Conservation (phyloP, 805 yeast species). For the Starmerella powellii region DNA sequence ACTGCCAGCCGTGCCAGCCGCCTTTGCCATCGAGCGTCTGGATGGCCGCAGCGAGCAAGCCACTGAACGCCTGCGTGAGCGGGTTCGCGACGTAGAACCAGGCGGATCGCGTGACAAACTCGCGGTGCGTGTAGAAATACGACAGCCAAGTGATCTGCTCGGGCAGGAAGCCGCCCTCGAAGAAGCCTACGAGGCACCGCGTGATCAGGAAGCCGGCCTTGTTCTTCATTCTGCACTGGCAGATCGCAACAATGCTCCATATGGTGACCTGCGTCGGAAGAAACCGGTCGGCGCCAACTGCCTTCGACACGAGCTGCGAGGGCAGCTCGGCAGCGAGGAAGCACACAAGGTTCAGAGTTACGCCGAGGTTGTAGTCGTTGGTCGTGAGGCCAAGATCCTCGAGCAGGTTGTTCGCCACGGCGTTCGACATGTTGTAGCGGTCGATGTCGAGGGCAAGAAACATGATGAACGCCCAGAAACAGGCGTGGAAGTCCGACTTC, state of each 20-base stretch:
- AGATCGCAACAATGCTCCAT: conserved; percentile 48
- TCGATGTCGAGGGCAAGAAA: conserved; percentile 49
- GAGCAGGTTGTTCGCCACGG: conserved; percentile 45
- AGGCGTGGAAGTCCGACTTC: conserved; percentile 45
- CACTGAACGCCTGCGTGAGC: conserved; percentile 35
- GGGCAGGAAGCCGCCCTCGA: conserved; percentile 64
- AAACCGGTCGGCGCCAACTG: conserved; percentile 53
- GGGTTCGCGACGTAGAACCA: conserved; percentile 50
- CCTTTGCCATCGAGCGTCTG: conserved; percentile 37
- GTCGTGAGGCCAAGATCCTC: conserved; percentile 42
- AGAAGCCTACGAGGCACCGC: conserved; percentile 42
- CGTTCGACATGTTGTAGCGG: conserved; percentile 46
- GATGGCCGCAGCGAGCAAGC: conserved; percentile 44
- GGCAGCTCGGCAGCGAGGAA: conserved; percentile 55
- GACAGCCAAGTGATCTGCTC: conserved; percentile 53
- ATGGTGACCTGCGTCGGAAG: conserved; percentile 46
- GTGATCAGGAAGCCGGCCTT: conserved; percentile 37
- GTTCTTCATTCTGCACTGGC: conserved; percentile 37
- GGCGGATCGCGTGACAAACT: conserved; percentile 46
- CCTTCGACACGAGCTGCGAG: conserved; percentile 52
- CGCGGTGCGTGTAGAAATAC: conserved; percentile 50
- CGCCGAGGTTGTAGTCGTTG: conserved; percentile 48
- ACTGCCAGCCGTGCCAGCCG: conserved; percentile 48
- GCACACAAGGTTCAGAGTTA: conserved; percentile 42
- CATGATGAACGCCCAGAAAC: conserved; percentile 48